A percentile compares a stretch with the other conserved stretches of the same genome.
Evolutionary conservation across 2,329 filamentous ascomycete species (phyloP).

Genomic region (Colletotrichum endophyticum): DNA sequence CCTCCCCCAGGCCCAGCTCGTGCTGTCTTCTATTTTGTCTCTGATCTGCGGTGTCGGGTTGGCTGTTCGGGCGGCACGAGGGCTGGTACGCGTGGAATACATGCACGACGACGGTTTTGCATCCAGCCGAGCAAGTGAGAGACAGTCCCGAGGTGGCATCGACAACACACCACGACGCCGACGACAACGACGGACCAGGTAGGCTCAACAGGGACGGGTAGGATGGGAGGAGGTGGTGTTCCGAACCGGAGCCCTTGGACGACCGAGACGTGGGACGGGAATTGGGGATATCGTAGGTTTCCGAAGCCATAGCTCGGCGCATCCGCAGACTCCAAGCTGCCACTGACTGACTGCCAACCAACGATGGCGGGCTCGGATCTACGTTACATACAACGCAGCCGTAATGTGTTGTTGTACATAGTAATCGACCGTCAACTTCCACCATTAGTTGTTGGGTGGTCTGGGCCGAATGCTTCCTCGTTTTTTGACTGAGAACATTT

Average conservation of each 20-base stretch:
- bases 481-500: background rate
- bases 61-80: background rate
- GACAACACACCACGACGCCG: background rate
- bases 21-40: background rate
- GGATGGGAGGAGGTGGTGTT: background rate
- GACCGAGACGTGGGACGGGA: background rate
- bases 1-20: background rate
- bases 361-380: background rate
- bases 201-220: background rate
- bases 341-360: background rate
- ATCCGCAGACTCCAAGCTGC: background rate
- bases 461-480: background rate
- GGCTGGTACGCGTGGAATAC: background rate
- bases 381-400: background rate
- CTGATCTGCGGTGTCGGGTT: background rate
- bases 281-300: background rate
- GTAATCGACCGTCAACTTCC: background rate
- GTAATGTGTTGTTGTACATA: background rate
- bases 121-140: background rate
- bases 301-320: background rate
- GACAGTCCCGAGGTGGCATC: background rate
- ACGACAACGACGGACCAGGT: background rate
- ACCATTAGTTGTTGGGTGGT: background rate
- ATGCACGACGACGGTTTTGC: slow-evolving; percentile 2
- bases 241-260: background rate